Percentiles rank a stretch among this genome's conserved stretches.
These are phyloP conservation scores for Eucalyptus tenuipes DNA, from an alignment of 345 rosid species.

Conservation along the genomic window DNA sequence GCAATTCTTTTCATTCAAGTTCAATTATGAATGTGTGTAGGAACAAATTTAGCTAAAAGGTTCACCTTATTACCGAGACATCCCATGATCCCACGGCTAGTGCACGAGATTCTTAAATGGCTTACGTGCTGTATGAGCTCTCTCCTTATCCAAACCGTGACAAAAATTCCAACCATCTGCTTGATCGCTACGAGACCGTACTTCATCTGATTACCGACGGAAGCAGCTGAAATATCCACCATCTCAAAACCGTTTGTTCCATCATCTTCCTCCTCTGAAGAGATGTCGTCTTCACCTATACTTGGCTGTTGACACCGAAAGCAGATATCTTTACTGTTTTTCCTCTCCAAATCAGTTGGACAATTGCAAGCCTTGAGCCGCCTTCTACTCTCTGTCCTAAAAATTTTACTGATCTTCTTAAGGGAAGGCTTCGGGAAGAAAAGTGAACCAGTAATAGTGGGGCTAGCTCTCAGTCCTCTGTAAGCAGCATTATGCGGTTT, in stretches of 20 bases:
- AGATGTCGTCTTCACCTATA: constrained; percentile 28
- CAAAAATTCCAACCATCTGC: constrained; percentile 97
- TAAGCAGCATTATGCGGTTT: constrained; percentile 13
- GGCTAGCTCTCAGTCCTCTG: constrained; percentile 8
- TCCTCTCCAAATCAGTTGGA: constrained; percentile 37
- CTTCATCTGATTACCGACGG: constrained; percentile 26
- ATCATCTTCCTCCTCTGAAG: constrained; percentile 67
- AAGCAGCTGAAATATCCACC: constrained; percentile 10
- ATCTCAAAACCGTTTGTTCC: constrained; percentile 15
- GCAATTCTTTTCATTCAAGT: neutral
- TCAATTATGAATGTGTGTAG: neutral
- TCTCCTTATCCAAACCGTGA: constrained; percentile 77
- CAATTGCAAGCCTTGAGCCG: constrained; percentile 86
- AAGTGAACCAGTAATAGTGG: constrained; percentile 39
- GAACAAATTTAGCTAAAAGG: neutral
- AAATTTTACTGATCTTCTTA: constrained; percentile 62
- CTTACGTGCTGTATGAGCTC: constrained; percentile 71
- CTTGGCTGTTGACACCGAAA: constrained; percentile 49
- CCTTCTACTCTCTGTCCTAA: constrained; percentile 61
- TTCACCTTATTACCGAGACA: constrained; percentile 90
- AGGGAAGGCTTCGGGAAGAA: constrained; percentile 80
- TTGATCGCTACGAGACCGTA: constrained; percentile 74
- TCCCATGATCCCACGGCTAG: constrained; percentile 85
- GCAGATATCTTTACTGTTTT: constrained; percentile 55
- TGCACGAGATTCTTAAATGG: constrained; percentile 62